These are phyloP conservation scores for Russula virescens DNA, from an alignment of 768 basidiomycete species.

Conservation along the genomic window DNA sequence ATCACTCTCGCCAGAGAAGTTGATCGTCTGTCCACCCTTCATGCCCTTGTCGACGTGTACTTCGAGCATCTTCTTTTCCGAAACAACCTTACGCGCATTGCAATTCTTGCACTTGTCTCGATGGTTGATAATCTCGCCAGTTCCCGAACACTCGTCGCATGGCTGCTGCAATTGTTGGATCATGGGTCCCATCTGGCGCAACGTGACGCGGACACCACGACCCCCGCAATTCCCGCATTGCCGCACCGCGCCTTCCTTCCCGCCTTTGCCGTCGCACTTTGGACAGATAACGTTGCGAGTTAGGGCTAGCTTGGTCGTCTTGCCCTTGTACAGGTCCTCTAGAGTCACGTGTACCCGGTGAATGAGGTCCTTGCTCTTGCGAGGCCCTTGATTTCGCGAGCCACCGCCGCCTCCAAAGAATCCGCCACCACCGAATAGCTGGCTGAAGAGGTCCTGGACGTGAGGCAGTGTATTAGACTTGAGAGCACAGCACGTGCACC, in stretches of 20 bases:
- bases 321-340: constrained; percentile 98
- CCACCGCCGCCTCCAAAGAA: constrained; percentile 63
- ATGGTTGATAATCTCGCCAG: constrained; percentile 90
- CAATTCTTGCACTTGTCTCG: constrained; percentile 91
- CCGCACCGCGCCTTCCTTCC: constrained; percentile 93
- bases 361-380: constrained; percentile 96
- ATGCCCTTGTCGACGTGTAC: constrained; percentile 98
- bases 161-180: constrained; percentile 97
- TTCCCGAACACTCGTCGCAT: constrained; percentile 89
- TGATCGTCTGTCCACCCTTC: constrained; percentile 89
- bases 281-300: constrained; percentile 91
- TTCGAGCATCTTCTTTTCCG: constrained; percentile 95
- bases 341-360: constrained; percentile 95
- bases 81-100: constrained; percentile 90
- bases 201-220: constrained; percentile 82
- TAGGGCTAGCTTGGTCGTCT: constrained; percentile 94
- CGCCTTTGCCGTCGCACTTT: constrained; percentile 94
- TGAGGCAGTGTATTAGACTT: neutral
- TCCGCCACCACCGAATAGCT: constrained; percentile 82
- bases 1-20: constrained; percentile 86
- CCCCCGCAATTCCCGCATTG: constrained; percentile 74
- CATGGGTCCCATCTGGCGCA: constrained; percentile 99
- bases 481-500: neutral
- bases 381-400: constrained; percentile 55
- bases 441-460: constrained; percentile 86